Evolutionary conservation across 1,284 basidiomycete genomes (phyloP).

Genomic region (Malassezia sympodialis): DNA sequence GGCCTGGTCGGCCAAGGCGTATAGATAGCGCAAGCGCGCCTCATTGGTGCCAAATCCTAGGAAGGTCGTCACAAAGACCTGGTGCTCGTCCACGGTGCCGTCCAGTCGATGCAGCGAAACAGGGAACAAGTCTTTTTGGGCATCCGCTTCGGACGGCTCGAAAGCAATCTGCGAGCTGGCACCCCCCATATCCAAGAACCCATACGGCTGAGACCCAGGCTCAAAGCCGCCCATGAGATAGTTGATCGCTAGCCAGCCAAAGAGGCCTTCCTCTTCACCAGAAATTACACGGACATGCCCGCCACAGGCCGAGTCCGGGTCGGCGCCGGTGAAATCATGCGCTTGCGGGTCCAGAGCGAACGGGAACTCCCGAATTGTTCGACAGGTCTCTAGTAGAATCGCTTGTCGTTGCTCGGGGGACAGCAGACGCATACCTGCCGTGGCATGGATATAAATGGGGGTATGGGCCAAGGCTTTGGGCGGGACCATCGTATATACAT

Average conservation of each 20-base stretch:
- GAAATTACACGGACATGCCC: slow-evolving; percentile 86
- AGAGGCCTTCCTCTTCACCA: slow-evolving; percentile 93
- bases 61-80: slow-evolving; percentile 97
- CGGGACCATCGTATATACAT: slow-evolving; percentile 73
- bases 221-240: slow-evolving; percentile 97
- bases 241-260: slow-evolving; percentile 96
- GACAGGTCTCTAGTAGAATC: slow-evolving; percentile 67
- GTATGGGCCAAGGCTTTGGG: slow-evolving; percentile 71
- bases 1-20: slow-evolving; percentile 51
- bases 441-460: slow-evolving; percentile 86
- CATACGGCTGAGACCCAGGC: slow-evolving; percentile 59
- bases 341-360: not conserved
- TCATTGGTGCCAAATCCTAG: slow-evolving; percentile 95
- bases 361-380: slow-evolving; percentile 57
- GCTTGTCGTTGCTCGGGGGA: slow-evolving; percentile 60
- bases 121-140: slow-evolving; percentile 52
- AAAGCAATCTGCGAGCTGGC: slow-evolving; percentile 98
- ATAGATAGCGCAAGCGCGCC: slow-evolving; percentile 72
- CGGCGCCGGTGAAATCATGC: not conserved
- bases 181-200: slow-evolving; percentile 98
- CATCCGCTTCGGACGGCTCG: slow-evolving; percentile 52
- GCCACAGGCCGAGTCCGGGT: slow-evolving; percentile 52
- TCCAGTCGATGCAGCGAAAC: slow-evolving; percentile 72
- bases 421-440: slow-evolving; percentile 91
- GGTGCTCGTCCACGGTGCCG: slow-evolving; percentile 76